These are phyloP conservation scores for Melanogaster broomeanus DNA, from an alignment of 768 basidiomycete genomes.

Conservation along the genomic window DNA sequence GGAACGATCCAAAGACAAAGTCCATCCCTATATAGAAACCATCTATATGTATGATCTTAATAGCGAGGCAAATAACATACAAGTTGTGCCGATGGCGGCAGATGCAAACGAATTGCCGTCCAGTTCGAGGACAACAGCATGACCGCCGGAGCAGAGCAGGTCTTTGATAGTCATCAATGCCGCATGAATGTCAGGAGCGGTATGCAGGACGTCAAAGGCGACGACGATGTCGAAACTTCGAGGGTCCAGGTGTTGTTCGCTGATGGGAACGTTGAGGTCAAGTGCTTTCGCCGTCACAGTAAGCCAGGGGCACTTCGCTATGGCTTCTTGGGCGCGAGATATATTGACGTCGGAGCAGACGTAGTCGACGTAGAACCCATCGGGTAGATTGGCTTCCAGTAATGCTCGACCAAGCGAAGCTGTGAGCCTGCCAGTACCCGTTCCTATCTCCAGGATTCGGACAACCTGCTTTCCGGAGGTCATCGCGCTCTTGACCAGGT, in stretches of 20 bases:
- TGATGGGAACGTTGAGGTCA: constrained; percentile 10
- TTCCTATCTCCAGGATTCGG: constrained; percentile 19
- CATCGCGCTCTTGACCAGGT: constrained; percentile 4
- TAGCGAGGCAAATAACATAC: background rate
- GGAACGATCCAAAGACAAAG: background rate
- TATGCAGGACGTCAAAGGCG: constrained; percentile 17
- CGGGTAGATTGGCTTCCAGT: constrained; percentile 11
- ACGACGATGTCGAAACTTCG: constrained; percentile 11
- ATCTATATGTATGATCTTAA: background rate
- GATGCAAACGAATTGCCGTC: background rate
- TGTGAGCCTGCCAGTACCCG: constrained; percentile 17
- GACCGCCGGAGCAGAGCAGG: background rate
- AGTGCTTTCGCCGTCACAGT: constrained; percentile 12
- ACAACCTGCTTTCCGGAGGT: constrained; percentile 16
- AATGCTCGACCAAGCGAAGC: constrained; percentile 14
- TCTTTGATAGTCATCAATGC: background rate
- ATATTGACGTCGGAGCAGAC: constrained; percentile 15
- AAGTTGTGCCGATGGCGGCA: background rate
- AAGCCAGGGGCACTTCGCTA: constrained; percentile 13
- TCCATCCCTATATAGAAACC: background rate
- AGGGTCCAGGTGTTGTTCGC: constrained; percentile 5
- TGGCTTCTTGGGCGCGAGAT: constrained; percentile 12
- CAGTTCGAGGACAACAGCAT: background rate
- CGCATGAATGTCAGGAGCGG: background rate
- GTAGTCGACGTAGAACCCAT: constrained; percentile 13